A percentile compares a stretch with the other conserved stretches of the same genome.
Evolutionary conservation across 441 rosid species (phyloP).

Genomic region (Bocquillonia castaneifolia): DNA sequence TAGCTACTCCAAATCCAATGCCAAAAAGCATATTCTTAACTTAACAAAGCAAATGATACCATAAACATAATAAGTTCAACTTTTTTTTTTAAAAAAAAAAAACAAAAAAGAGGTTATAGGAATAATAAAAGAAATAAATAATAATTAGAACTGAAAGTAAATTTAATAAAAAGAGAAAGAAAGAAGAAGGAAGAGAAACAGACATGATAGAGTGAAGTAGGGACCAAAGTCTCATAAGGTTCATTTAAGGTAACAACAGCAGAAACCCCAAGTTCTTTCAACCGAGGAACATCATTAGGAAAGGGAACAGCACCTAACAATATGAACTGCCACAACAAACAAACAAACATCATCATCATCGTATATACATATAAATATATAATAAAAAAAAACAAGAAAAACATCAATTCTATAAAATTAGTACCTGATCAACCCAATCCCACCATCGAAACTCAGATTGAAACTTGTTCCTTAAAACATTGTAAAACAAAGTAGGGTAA

Average conservation of each 20-base stretch:
- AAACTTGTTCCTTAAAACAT: conserved; percentile 47
- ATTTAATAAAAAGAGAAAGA: too few relatives aligned
- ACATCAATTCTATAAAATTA: not conserved
- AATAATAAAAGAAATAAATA: not conserved
- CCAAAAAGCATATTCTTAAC: too few relatives aligned
- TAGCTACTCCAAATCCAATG: too few relatives aligned
- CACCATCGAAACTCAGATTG: conserved; percentile 60
- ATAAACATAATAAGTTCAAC: too few relatives aligned
- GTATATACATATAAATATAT: not conserved
- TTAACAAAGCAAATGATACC: too few relatives aligned
- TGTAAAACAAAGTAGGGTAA: conserved; percentile 54
- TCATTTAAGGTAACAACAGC: conserved; percentile 53
- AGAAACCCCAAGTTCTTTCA: conserved; percentile 46
- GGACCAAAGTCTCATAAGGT: conserved; percentile 57
- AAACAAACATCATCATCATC: not conserved
- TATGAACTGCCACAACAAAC: conserved; percentile 32
- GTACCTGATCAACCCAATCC: conserved; percentile 56
- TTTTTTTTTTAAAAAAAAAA: too few relatives aligned
- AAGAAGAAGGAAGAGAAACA: too few relatives aligned
- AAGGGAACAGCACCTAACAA: conserved; percentile 58
- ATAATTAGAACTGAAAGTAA: not conserved
- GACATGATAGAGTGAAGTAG: conserved; percentile 43
- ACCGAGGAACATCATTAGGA: conserved; percentile 42
- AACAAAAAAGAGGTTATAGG: too few relatives aligned
- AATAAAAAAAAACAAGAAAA: not conserved